Evolutionary conservation across 208 protist species (phyloP), one percentile per base, ranked within the genome.

Genomic region (Acanthamoeba sp.): DNA sequence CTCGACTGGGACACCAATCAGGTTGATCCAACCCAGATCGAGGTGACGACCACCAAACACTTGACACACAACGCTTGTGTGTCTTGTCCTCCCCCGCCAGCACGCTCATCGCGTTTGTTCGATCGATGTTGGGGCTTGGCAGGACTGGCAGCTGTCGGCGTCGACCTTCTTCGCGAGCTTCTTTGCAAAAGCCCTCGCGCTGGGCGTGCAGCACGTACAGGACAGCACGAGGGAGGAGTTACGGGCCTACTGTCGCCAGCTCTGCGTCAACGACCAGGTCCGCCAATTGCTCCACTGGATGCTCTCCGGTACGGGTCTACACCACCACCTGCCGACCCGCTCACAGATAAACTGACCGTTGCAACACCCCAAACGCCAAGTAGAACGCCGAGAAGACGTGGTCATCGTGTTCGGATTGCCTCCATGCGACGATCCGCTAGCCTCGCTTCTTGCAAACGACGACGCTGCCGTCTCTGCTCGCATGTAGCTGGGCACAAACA

Each of bases 1-100:
- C 71, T 80, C 27, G 71, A 80, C 38, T 80, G 71, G 71, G 71
- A 80, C 36, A 80, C 71, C 18, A 45, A 80, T 24, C 71, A 80
- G 36, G 71, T 80, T 3, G 71, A 80, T 36, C 32, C 71, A 24
- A 6, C 18, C 71, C 42, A 80, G 71, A 16, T 69, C n/a, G n/a
- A 69, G 55, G 55, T 62, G n/a, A n/a, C n/a, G n/a, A n/a, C n/a
- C n/a, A n/a, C n/a, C n/a, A n/a, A n/a, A n/a, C n/a, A n/a, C n/a
- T n/a, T n/a, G n/a, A n/a, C n/a, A n/a, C n/a, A 62, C 55, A 27
- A n/a, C n/a, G n/a, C n/a, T n/a, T n/a, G n/a, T n/a, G n/a, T 62
- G 3, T 27, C 55, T 7, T 27, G 55, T 16, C 22, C 22, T 27
- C 55, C 22, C 24, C 4, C 55, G 20, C 20, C 12, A 62, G 55